Conservation (phyloP, 2,329 filamentous ascomycete species). For the Sporothrix mexicana region DNA sequence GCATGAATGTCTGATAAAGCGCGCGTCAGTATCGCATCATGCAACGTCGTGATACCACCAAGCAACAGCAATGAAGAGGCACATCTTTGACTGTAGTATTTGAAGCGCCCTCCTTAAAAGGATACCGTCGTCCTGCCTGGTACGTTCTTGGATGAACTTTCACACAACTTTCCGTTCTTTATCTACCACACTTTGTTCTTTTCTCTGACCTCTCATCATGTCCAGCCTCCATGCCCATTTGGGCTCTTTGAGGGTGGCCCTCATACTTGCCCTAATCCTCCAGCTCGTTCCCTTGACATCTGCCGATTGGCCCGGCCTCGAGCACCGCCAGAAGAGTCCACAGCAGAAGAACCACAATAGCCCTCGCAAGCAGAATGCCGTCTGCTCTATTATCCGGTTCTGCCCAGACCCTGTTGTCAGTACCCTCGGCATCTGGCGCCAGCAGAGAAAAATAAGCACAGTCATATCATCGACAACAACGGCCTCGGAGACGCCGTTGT, state of each 20-base stretch:
- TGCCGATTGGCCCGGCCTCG: not conserved
- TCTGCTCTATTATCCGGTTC: constrained; percentile 12
- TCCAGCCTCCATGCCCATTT: not conserved
- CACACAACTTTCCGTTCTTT: not conserved
- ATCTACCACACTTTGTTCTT: not conserved
- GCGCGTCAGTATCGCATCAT: too few relatives aligned
- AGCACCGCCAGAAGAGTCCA: not conserved
- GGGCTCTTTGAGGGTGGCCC: not conserved
- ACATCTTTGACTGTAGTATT: too few relatives aligned
- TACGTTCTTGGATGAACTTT: too few relatives aligned
- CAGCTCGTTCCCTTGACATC: not conserved
- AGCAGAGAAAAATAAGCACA: not conserved
- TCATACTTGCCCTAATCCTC: not conserved
- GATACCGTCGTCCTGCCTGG: too few relatives aligned
- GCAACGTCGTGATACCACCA: too few relatives aligned
- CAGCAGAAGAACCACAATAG: not conserved
- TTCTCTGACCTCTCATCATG: not conserved
- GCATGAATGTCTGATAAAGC: too few relatives aligned
- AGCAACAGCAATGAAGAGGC: too few relatives aligned
- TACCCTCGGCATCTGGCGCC: not conserved
- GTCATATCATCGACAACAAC: not conserved
- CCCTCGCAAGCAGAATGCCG: not conserved
- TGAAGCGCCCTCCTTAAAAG: too few relatives aligned
- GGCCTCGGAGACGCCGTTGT: not conserved
- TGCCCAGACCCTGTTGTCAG: not conserved